Conservation (phyloP, 1,139 yeast genomes). For the Kodamaea alishanica region DNA sequence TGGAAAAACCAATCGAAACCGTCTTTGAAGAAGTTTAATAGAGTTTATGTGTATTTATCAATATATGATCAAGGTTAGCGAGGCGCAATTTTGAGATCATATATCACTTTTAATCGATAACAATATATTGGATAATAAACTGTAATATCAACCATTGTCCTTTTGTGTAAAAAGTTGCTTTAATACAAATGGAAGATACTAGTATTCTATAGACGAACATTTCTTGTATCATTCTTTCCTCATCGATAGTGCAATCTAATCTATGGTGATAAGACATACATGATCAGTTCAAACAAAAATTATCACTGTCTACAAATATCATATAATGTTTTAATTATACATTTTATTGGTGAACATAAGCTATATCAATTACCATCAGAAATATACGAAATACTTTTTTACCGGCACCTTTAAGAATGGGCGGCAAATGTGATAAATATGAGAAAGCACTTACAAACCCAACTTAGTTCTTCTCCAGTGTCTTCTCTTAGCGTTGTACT, state of each 20-base stretch:
- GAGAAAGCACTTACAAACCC: slow-evolving; percentile 65
- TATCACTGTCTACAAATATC: not conserved
- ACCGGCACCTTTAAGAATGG: slow-evolving; percentile 3
- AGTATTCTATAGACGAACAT: too few species aligned
- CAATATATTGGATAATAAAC: too few species aligned
- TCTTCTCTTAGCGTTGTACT: slow-evolving; percentile 99
- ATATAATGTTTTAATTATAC: slow-evolving; percentile 1
- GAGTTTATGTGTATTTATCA: not conserved
- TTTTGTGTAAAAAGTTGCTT: too few species aligned
- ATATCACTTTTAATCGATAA: too few species aligned
- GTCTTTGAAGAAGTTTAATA: slow-evolving; percentile 79
- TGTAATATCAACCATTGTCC: too few species aligned
- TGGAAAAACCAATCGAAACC: slow-evolving; percentile 97
- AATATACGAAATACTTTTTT: not conserved
- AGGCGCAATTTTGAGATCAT: too few species aligned
- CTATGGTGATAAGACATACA: too few species aligned
- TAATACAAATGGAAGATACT: too few species aligned
- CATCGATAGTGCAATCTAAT: too few species aligned
- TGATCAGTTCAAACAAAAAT: not conserved
- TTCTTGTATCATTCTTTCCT: too few species aligned
- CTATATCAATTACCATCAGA: slow-evolving; percentile 1
- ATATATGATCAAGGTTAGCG: too few species aligned
- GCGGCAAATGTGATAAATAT: slow-evolving; percentile 5
- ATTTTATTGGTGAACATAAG: slow-evolving; percentile 1
- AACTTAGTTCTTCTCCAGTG: slow-evolving; percentile 99